Conservation (phyloP, 2,329 filamentous ascomycete genomes). For the Thyridium curvatum region DNA sequence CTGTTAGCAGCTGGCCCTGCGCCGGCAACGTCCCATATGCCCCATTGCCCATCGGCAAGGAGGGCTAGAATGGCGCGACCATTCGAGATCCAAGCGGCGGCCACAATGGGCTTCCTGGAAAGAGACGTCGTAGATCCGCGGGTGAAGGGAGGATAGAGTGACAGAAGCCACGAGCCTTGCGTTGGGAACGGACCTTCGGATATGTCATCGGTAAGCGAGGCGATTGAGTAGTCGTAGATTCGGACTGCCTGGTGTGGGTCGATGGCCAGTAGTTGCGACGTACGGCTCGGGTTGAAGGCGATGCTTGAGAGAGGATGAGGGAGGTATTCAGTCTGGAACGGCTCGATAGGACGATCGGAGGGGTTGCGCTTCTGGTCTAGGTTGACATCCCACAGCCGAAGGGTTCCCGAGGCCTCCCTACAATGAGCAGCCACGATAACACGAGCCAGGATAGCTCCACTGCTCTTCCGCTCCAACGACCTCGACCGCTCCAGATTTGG, state of each 20-base stretch:
- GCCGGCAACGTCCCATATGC: constrained; percentile 61
- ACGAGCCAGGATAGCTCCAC: constrained; percentile 17
- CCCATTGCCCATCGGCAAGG: constrained; percentile 60
- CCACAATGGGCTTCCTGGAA: constrained; percentile 52
- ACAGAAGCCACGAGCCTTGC: constrained; percentile 59
- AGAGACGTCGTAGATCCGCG: constrained; percentile 34
- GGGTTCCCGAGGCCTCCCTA: constrained; percentile 49
- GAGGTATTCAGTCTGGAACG: constrained; percentile 57
- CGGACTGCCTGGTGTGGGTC: constrained; percentile 50
- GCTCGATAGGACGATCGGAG: constrained; percentile 26
- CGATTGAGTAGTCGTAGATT: constrained; percentile 54
- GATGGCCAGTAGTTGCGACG: constrained; percentile 52
- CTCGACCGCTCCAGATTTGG: constrained; percentile 19
- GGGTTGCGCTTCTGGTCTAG: constrained; percentile 34
- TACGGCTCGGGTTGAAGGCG: constrained; percentile 54
- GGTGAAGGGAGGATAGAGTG: constrained; percentile 52
- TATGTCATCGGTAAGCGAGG: constrained; percentile 47
- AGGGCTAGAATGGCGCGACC: constrained; percentile 54
- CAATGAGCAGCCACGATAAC: constrained; percentile 56
- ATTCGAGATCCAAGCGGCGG: constrained; percentile 55
- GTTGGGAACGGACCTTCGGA: constrained; percentile 43
- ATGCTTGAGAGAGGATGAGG: constrained; percentile 47
- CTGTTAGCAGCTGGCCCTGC: constrained; percentile 33
- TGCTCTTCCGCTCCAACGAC: constrained; percentile 25
- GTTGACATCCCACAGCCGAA: constrained; percentile 53